Percentiles rank a stretch among this genome's conserved stretches.
Evolutionary conservation across 768 basidiomycete genomes (phyloP).

Genomic region (Kwoniella bestiolae): DNA sequence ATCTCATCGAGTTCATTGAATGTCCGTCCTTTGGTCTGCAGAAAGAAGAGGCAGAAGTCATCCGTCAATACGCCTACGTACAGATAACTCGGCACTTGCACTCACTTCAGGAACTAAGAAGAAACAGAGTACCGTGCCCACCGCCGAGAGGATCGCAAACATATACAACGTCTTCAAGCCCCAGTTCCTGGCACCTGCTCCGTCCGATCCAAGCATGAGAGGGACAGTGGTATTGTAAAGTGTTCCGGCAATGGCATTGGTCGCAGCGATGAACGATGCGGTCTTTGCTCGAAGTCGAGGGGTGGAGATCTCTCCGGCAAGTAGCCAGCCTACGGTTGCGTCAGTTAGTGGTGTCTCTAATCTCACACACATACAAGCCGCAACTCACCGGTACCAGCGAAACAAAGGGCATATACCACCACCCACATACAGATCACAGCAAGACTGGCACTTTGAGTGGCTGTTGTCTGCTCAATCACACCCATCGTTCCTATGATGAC

Average conservation of each 20-base stretch:
- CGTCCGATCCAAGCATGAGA: conserved; percentile 2
- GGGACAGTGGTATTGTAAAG: conserved; percentile 25
- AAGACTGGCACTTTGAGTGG: conserved; percentile 5
- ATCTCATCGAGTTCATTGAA: conserved; percentile 47
- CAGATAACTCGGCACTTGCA: background rate
- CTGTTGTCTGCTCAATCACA: background rate
- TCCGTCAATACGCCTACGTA: background rate
- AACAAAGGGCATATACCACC: conserved; percentile 24
- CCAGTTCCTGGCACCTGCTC: conserved; percentile 18
- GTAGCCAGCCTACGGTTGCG: conserved; percentile 22
- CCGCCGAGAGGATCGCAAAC: conserved; percentile 26
- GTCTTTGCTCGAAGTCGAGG: conserved; percentile 34
- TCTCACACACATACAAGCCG: too few relatives aligned
- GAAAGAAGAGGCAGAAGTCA: background rate
- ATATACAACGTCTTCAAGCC: conserved; percentile 33
- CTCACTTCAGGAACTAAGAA: conserved; percentile 30
- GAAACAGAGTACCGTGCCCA: conserved; percentile 23
- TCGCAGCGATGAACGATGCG: conserved; percentile 25
- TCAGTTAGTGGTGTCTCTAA: background rate
- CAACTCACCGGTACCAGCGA: conserved; percentile 26
- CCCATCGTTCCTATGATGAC: conserved; percentile 26
- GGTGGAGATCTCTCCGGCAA: conserved; percentile 32
- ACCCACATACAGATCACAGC: conserved; percentile 26
- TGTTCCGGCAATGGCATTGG: conserved; percentile 22
- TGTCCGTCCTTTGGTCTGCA: conserved; percentile 29